Evolutionary conservation across 805 yeast genomes (phyloP), one percentile per base, ranked within the genome.

Genomic region (Spathaspora boniae): DNA sequence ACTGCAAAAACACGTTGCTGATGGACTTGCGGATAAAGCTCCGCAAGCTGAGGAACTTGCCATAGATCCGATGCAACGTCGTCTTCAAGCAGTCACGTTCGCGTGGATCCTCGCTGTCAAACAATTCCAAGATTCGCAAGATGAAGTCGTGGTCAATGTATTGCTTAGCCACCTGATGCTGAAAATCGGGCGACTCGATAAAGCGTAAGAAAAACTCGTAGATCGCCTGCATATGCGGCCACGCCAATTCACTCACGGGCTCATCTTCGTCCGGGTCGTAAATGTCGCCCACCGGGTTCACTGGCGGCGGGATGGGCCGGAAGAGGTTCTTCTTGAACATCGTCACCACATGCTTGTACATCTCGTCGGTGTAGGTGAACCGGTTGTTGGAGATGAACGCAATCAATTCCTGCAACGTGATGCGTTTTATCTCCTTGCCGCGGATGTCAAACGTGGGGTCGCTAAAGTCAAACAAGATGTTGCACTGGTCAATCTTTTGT

Each of bases 181-280:
- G 86, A 60, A 93, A 91, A 62, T 89, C 97, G 2, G 95, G 94
- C 45, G 91, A 80, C 63, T 93, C 98, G 36, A 93, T 82, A 61
- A 93, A 91, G 51, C 95, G 71, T 41, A 93, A 67, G 56, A 93
- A 91, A 52, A 93, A 87, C 60, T 93, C 98, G 65, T 93, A 93
- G 21, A 89, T 95, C 28, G 88, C 76, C 61, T 87, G 95, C 98
- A 93, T 93, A 58, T 93, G 98, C 9, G 98, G 96, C 98, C 98
- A 93, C 7, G 97, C 89, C 44, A 91, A 77, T 58, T 93, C 98
- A 50, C 80, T 79, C 25, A 93, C 95, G 3, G 98, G 98, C 62
- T 93, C 98, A 65, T 93, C 98, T 63, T 93, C 98, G 62, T 93
- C 98, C 1, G 98, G 98, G 52, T 93, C 98, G 60, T 76, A 93